Conservation (phyloP, 2,329 filamentous ascomycete genomes). For the Waltergamsia citrina region DNA sequence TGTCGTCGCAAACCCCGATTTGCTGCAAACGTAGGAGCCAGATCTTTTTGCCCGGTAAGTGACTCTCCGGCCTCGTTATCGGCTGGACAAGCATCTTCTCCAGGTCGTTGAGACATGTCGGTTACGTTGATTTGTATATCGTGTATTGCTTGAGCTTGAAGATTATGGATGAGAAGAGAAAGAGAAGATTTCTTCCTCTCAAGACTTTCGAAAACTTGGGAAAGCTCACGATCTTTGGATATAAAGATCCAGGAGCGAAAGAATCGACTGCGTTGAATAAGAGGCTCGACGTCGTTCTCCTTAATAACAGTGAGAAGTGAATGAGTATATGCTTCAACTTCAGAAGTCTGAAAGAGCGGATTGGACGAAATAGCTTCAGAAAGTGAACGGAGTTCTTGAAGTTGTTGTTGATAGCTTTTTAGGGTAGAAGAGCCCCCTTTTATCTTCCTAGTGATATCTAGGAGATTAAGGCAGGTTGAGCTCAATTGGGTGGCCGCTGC, state of each 20-base stretch:
- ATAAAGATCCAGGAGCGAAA: constrained; percentile 4
- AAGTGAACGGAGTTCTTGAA: constrained; percentile 10
- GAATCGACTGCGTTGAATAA: neutral
- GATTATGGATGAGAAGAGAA: constrained; percentile 5
- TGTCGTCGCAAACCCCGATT: too few relatives aligned
- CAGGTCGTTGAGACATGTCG: neutral
- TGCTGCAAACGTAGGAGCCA: too few relatives aligned
- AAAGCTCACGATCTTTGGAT: constrained; percentile 6
- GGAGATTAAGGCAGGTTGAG: constrained; percentile 6
- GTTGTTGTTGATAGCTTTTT: constrained; percentile 10
- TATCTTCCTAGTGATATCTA: constrained; percentile 12
- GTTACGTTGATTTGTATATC: neutral
- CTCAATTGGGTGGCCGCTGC: constrained; percentile 11
- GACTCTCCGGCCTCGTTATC: too few relatives aligned
- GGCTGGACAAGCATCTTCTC: too few relatives aligned
- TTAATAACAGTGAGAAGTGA: constrained; percentile 8
- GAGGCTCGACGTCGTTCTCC: constrained; percentile 5
- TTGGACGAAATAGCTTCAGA: constrained; percentile 10
- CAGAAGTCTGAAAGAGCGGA: constrained; percentile 12
- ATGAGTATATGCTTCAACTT: constrained; percentile 7
- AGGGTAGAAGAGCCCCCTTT: constrained; percentile 10
- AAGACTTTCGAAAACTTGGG: constrained; percentile 8
- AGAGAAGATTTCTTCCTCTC: constrained; percentile 11
- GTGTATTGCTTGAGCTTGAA: constrained; percentile 29
- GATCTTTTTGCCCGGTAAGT: too few relatives aligned